Conservation (phyloP, 257 asterid genomes). For the Echium plantagineum region DNA sequence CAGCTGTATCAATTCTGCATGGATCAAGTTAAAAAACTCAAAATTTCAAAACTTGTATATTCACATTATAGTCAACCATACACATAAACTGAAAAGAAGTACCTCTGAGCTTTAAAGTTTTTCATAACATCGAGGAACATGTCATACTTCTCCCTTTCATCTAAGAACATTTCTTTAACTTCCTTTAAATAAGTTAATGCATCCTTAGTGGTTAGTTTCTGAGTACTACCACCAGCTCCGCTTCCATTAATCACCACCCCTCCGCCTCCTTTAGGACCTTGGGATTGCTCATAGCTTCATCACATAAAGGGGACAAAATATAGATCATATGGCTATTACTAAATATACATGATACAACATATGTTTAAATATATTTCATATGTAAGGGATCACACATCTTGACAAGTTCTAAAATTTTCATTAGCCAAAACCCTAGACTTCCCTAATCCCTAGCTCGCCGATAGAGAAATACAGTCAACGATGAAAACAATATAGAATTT, state of each 20-base stretch:
- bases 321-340: neutral
- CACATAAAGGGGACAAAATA: neutral
- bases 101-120: neutral
- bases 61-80: neutral
- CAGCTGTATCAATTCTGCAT: neutral
- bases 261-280: neutral
- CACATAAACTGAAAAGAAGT: neutral
- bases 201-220: neutral
- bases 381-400: no score
- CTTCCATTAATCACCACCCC: neutral
- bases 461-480: no score
- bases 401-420: no score
- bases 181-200: neutral
- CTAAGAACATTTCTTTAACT: neutral
- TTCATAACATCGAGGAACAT: neutral
- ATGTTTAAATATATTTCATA: neutral
- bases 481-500: no score
- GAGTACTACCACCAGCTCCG: neutral
- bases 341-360: neutral
- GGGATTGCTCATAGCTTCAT: conserved; percentile 1
- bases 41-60: no score
- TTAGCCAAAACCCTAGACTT: no score
- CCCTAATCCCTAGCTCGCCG: no score
- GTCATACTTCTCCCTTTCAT: neutral
- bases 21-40: neutral